Conservation (phyloP, 768 basidiomycete genomes). For the Mycena vulgaris region DNA sequence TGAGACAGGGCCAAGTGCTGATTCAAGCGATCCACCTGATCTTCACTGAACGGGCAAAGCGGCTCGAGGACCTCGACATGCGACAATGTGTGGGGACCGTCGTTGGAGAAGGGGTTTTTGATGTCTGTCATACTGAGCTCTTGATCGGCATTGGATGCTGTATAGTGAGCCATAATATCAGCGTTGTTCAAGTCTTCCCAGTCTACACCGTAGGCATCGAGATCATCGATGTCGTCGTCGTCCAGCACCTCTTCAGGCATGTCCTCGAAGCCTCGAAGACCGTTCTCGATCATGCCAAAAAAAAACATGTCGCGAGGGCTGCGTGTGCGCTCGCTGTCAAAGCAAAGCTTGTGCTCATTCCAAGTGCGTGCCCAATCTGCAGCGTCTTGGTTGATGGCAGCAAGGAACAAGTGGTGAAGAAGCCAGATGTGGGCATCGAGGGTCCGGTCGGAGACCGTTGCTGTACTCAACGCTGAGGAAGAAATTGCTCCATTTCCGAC, state of each 20-base stretch:
- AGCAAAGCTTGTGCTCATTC: constrained; percentile 47
- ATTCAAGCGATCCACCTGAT: neutral
- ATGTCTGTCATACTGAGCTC: neutral
- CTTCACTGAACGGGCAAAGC: neutral
- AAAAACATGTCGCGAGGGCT: constrained; percentile 40
- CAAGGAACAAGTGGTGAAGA: constrained; percentile 52
- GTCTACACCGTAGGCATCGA: constrained; percentile 40
- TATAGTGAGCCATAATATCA: constrained; percentile 26
- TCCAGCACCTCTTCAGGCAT: neutral
- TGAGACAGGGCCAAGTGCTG: neutral
- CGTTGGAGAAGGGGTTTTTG: constrained; percentile 20
- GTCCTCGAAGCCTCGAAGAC: constrained; percentile 31
- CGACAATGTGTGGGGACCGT: constrained; percentile 22
- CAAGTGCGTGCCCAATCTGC: constrained; percentile 45
- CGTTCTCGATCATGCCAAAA: constrained; percentile 38
- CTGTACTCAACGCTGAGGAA: constrained; percentile 48
- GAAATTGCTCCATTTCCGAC: constrained; percentile 52
- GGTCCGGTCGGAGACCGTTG: constrained; percentile 44
- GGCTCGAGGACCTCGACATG: constrained; percentile 23
- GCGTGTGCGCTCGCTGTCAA: constrained; percentile 25
- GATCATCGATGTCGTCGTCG: constrained; percentile 20
- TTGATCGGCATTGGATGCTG: constrained; percentile 1
- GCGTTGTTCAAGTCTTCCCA: constrained; percentile 45
- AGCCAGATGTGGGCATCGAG: constrained; percentile 53
- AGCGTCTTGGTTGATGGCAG: constrained; percentile 44